These are phyloP conservation scores for Candida tetrigidarum DNA, from an alignment of 1,139 yeast species.

Conservation along the genomic window DNA sequence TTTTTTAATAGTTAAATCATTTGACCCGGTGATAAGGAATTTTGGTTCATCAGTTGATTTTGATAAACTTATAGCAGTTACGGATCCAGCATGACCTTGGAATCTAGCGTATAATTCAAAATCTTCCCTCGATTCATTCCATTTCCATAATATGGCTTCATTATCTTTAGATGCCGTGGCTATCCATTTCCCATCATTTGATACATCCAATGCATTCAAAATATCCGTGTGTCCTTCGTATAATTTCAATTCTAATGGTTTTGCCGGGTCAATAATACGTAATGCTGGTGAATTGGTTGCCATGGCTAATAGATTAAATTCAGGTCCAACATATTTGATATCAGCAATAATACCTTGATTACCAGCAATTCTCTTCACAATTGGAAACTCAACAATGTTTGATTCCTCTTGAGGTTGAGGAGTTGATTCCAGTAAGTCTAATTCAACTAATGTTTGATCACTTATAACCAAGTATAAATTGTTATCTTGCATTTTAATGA, in stretches of 20 bases:
- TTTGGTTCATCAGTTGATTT: slow-evolving; percentile 63
- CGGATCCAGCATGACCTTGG: slow-evolving; percentile 86
- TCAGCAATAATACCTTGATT: slow-evolving; percentile 97
- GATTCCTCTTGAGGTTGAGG: slow-evolving; percentile 19
- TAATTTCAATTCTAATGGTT: slow-evolving; percentile 64
- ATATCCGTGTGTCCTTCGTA: slow-evolving; percentile 86
- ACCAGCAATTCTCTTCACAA: slow-evolving; percentile 72
- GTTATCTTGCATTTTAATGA: slow-evolving; percentile 35
- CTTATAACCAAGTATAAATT: slow-evolving; percentile 57
- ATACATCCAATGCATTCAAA: slow-evolving; percentile 77
- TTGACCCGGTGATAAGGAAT: slow-evolving; percentile 83
- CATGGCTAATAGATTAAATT: slow-evolving; percentile 61
- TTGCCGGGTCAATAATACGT: slow-evolving; percentile 62
- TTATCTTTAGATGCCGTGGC: slow-evolving; percentile 94
- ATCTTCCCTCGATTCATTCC: slow-evolving; percentile 39
- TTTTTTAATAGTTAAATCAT: slow-evolving; percentile 87
- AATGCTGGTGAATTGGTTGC: slow-evolving; percentile 97
- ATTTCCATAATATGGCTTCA: slow-evolving; percentile 83
- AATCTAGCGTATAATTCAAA: slow-evolving; percentile 65
- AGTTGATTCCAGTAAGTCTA: slow-evolving; percentile 35
- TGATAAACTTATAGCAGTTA: slow-evolving; percentile 82
- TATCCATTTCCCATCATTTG: slow-evolving; percentile 83
- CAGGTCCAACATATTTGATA: slow-evolving; percentile 74
- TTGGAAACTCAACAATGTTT: slow-evolving; percentile 35
- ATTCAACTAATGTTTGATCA: slow-evolving; percentile 78